A percentile compares a stretch with the other conserved stretches of the same genome.
phyloP scores from a whole-genome alignment of 1,284 basidiomycete species.

The Kwoniella shivajii region DNA sequence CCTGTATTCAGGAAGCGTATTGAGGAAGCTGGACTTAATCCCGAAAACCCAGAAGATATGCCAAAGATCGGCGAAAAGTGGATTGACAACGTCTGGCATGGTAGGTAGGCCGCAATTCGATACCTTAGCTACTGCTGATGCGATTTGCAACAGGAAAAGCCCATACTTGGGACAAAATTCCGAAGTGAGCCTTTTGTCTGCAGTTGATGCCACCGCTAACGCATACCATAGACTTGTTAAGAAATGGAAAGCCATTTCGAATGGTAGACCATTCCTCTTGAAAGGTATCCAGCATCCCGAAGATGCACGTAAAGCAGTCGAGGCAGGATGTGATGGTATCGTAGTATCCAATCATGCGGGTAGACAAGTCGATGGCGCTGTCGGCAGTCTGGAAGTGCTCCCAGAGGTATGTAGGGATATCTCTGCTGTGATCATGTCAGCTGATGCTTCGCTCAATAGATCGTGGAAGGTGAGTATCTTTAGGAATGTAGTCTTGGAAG shows the following conservation, averaged over 20 bases:
- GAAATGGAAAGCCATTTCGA: slow-evolving; percentile 62
- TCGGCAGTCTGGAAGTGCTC: slow-evolving; percentile 70
- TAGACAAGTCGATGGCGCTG: slow-evolving; percentile 76
- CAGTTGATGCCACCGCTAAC: background rate
- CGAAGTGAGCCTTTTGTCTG: slow-evolving; percentile 26
- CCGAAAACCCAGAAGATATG: slow-evolving; percentile 21
- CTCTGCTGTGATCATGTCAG: background rate
- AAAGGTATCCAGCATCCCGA: slow-evolving; percentile 67
- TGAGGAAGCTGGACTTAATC: slow-evolving; percentile 50
- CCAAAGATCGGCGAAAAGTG: slow-evolving; percentile 29
- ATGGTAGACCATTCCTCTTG: slow-evolving; percentile 61
- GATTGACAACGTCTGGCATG: slow-evolving; percentile 34
- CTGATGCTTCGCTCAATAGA: slow-evolving; percentile 4
- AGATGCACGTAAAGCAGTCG: slow-evolving; percentile 70
- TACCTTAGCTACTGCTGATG: background rate
- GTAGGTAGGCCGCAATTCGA: too few relatives aligned
- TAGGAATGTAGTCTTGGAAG: background rate
- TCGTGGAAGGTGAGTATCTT: slow-evolving; percentile 15
- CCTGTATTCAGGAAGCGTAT: slow-evolving; percentile 64
- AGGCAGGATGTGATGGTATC: slow-evolving; percentile 69
- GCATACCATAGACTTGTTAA: slow-evolving; percentile 28
- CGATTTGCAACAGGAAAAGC: slow-evolving; percentile 57
- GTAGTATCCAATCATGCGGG: slow-evolving; percentile 82
- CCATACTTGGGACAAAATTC: slow-evolving; percentile 62
- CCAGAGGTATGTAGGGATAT: slow-evolving; percentile 44